These are phyloP conservation scores for Taphrina deformans DNA, from an alignment of 1,139 yeast genomes.

Conservation along the genomic window DNA sequence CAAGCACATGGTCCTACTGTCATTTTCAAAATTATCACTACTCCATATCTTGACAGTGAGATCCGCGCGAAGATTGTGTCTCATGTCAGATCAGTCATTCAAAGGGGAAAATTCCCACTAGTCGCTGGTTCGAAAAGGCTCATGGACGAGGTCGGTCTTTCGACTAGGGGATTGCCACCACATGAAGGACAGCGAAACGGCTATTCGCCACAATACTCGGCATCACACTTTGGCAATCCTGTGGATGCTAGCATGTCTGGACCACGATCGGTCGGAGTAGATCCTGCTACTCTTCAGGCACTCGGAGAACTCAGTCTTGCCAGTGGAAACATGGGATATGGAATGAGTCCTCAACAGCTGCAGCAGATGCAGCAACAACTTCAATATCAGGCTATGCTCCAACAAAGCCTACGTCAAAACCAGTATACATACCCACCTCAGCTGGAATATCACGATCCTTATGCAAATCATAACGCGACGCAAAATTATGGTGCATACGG, in stretches of 20 bases:
- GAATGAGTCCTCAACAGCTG: constrained; percentile 15
- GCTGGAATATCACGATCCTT: not conserved
- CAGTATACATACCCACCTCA: constrained; percentile 10
- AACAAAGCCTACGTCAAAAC: constrained; percentile 21
- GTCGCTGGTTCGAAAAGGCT: constrained; percentile 78
- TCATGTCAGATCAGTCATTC: constrained; percentile 52
- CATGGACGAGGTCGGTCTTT: constrained; percentile 87
- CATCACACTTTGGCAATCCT: constrained; percentile 3
- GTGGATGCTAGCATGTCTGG: constrained; percentile 1
- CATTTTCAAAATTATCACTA: constrained; percentile 71
- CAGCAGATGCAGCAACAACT: constrained; percentile 22
- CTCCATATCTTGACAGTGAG: constrained; percentile 54
- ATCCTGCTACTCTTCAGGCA: constrained; percentile 30
- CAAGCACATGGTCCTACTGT: constrained; percentile 80
- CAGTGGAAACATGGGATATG: constrained; percentile 2
- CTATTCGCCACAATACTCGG: constrained; percentile 7
- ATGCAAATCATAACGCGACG: not conserved
- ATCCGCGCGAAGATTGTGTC: constrained; percentile 36
- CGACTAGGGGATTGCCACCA: constrained; percentile 38
- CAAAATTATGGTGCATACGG: constrained; percentile 4
- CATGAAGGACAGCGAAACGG: not conserved
- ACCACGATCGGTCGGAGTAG: constrained; percentile 15
- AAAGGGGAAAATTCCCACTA: constrained; percentile 59
- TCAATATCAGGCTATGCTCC: constrained; percentile 28
- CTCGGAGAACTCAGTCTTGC: constrained; percentile 26